Evolutionary conservation across 2,329 filamentous ascomycete genomes (phyloP).

Genomic region (Penicillium brasilianum): DNA sequence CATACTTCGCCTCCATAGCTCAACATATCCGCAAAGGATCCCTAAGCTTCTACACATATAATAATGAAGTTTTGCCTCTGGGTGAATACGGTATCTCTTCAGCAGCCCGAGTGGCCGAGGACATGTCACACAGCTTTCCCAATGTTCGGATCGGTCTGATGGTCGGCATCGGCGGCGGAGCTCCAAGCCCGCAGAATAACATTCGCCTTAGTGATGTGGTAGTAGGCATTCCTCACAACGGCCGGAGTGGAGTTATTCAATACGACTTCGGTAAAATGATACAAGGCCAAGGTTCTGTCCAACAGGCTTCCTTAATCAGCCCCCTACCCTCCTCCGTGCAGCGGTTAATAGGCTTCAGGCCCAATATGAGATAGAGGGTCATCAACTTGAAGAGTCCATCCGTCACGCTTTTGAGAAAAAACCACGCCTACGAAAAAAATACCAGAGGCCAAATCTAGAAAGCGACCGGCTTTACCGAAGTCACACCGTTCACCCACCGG

Average conservation of each 20-base stretch:
- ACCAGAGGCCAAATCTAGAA: neutral
- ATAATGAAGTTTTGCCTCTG: slow-evolving; percentile 6
- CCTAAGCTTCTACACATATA: too few relatives aligned
- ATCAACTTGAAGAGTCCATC: slow-evolving; percentile 12
- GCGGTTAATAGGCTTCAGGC: slow-evolving; percentile 22
- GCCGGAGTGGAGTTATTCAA: slow-evolving; percentile 31
- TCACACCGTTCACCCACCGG: neutral
- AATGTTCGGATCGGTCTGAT: slow-evolving; percentile 40
- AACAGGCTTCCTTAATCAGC: neutral
- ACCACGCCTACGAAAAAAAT: slow-evolving; percentile 8
- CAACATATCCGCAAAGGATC: too few relatives aligned
- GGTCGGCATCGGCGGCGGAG: slow-evolving; percentile 51
- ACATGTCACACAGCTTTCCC: slow-evolving; percentile 26
- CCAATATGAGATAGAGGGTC: slow-evolving; percentile 15
- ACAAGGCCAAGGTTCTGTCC: neutral
- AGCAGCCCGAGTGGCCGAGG: slow-evolving; percentile 18
- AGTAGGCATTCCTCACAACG: slow-evolving; percentile 24
- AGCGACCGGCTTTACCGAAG: slow-evolving; percentile 18
- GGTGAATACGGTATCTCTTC: slow-evolving; percentile 32
- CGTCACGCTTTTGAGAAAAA: slow-evolving; percentile 1
- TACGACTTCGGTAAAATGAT: slow-evolving; percentile 35
- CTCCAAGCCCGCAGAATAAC: slow-evolving; percentile 30
- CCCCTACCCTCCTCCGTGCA: slow-evolving; percentile 1
- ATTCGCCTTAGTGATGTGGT: slow-evolving; percentile 41
- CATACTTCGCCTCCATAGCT: too few relatives aligned